These are phyloP conservation scores for Backusella tuberculispora DNA, from an alignment of 192 early-diverging fungal species.

Conservation along the genomic window DNA sequence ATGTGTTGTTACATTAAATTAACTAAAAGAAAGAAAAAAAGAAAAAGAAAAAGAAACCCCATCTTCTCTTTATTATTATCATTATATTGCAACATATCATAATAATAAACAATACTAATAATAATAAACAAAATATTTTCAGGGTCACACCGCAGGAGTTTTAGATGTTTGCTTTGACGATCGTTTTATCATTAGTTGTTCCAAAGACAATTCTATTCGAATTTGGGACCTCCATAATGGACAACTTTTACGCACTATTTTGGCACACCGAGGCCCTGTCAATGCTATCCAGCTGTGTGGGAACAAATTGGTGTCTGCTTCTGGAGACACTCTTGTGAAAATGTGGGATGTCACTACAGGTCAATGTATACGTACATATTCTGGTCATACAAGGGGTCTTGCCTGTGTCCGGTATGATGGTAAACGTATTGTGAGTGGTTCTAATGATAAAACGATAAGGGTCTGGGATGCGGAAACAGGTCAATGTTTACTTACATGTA, in stretches of 20 bases:
- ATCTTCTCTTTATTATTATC: too few species aligned
- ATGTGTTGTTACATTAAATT: too few species aligned
- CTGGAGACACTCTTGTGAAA: conserved; percentile 82
- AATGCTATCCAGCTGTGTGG: conserved; percentile 89
- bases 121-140: neutral
- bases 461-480: conserved; percentile 73
- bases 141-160: conserved; percentile 81
- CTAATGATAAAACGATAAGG: conserved; percentile 78
- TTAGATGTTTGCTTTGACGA: conserved; percentile 88
- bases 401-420: conserved; percentile 93
- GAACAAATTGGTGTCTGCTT: conserved; percentile 74
- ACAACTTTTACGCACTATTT: conserved; percentile 66
- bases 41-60: too few species aligned
- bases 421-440: conserved; percentile 79
- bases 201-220: conserved; percentile 92
- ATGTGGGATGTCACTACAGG: conserved; percentile 81
- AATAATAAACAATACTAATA: too few species aligned
- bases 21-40: too few species aligned
- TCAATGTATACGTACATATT: conserved; percentile 62
- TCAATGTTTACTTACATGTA: conserved; percentile 54
- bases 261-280: conserved; percentile 92
- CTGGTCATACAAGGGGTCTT: conserved; percentile 85
- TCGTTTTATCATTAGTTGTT: conserved; percentile 82
- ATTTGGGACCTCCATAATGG: conserved; percentile 82
- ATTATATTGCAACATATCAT: too few species aligned